Base-by-base conservation (phyloP, 2,329 filamentous ascomycete genomes). In the Knoxdaviesia capensis region DNA sequence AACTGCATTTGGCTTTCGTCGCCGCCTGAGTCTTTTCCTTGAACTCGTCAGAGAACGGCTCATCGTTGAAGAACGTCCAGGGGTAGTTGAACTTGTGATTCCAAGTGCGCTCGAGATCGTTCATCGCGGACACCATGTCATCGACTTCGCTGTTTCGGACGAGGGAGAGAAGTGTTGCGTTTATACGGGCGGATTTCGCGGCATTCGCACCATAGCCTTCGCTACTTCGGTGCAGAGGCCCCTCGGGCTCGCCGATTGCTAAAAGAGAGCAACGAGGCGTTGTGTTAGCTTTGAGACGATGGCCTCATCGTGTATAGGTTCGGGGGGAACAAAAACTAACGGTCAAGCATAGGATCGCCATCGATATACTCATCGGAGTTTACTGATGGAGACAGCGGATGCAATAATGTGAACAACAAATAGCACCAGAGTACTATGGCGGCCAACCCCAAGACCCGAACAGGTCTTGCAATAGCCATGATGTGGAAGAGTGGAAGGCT, bases 61-160 rank as follows among this genome's bases (percentile, higher is more conserved):
- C 78, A 54, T 98, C 88, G 62, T 98, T 98, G 70, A 98, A 92
- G 59, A 98, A 98, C 6, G 86, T 94, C 85, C 90, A 98, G 0
- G 90, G 90, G 56, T 98, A 98, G 65, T 98, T 98, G 73, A 96
- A 98, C 56, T 98, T 98, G 67, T 75, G 68, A 55, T 98, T 98
- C 86, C 87, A 98, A 1, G 88, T 96, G 49, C 80, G 67, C 63
- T 98, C 90, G 46, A 98, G 69, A 54, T 98, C 88, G 43, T 62
- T 62, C 84, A 98, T 98, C 30, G 86, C 85, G 55, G 79, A 73
- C 30, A 96, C 65, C 66, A 98, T 81, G 39, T 80, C 82, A 28
- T 75, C 63, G 31, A 94, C 64, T 64, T 98, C 90, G 55, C 83
- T 77, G 54, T 98, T 98, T 47, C 90, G 79, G 43, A 98, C 90